phyloP scores from a whole-genome alignment of 108 stramenopile species.

The Cyclotella choctawhatcheeana region DNA sequence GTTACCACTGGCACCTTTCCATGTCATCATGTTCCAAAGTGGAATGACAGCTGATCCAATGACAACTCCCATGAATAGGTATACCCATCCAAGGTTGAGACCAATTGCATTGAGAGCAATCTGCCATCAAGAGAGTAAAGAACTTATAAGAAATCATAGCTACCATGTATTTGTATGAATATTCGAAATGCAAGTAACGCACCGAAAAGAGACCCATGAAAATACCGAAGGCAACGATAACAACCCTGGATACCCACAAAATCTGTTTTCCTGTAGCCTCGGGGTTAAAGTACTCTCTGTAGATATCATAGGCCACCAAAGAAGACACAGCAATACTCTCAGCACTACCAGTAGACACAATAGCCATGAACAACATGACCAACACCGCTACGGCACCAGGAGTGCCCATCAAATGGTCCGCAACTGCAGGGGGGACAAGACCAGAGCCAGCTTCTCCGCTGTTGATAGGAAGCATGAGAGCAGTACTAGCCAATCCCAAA shows the following conservation, averaged over 20 bases:
- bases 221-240: slow-evolving; percentile 83
- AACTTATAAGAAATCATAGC: slow-evolving; percentile 1
- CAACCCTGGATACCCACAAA: slow-evolving; percentile 75
- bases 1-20: slow-evolving; percentile 82
- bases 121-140: too few species aligned
- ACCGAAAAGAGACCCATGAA: slow-evolving; percentile 79
- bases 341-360: slow-evolving; percentile 91
- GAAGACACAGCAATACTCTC: slow-evolving; percentile 94
- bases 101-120: slow-evolving; percentile 49
- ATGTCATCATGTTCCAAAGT: slow-evolving; percentile 89
- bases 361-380: slow-evolving; percentile 97
- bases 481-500: slow-evolving; percentile 84
- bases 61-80: slow-evolving; percentile 92
- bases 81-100: slow-evolving; percentile 92
- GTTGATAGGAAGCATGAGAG: slow-evolving; percentile 91
- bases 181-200: background rate
- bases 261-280: slow-evolving; percentile 89
- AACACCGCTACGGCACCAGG: slow-evolving; percentile 79
- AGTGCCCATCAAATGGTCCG: slow-evolving; percentile 76
- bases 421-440: slow-evolving; percentile 94
- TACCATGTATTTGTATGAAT: background rate
- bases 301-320: slow-evolving; percentile 91
- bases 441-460: slow-evolving; percentile 81
- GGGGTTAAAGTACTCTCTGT: slow-evolving; percentile 91
- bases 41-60: slow-evolving; percentile 94